Base-by-base conservation (phyloP, 129 eudicot genomes). In the Pittosporum tobira region DNA sequence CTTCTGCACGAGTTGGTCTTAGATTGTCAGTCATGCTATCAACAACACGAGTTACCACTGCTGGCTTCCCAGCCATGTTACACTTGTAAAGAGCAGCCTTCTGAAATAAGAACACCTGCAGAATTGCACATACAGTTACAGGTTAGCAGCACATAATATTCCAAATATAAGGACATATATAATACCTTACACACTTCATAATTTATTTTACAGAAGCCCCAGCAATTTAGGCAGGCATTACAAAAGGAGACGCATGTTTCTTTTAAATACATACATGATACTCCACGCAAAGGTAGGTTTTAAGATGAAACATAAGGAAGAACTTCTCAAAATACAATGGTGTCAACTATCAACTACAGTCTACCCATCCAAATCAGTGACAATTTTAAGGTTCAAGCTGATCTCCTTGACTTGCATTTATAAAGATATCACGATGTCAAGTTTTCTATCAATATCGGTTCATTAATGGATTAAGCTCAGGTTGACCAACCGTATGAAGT, bases 21-120 rank as follows among this genome's bases (percentile, higher is more conserved):
- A 83, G 64, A 62, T 83, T 83, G 56, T 78, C 84, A 51, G 91
- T 83, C 91, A 83, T 83, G 75, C 91, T 83, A 71, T 83, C 91
- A 50, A 83, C 91, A 63, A 83, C 91, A 53, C 91, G 91, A 70
- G 91, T 83, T 55, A 79, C 69, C 48, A 83, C 86, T 34, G 91
- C 91, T 25, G 91, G 91, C 67, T 83, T 83, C 61, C 91, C 91
- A 46, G 82, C 91, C 86, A 83, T 83, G 74, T 83, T 83, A 61
- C 91, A 83, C 79, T 83, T 79, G 81, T 73, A 63, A 62, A 83
- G 59, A 59, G 86, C 86, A 50, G 82, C 76, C 66, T 83, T 83
- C 22, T 83, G 91, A 61, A 83, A 83, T 59, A 83, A 70, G 66
- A 83, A 83, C 65, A 83, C 91, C 90, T 83, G 71, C 60, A 73